Percentiles rank a stretch among this genome's conserved stretches.
Evolutionary conservation across 2,329 filamentous ascomycete species (phyloP).

Genomic region (Xylaria sp.): DNA sequence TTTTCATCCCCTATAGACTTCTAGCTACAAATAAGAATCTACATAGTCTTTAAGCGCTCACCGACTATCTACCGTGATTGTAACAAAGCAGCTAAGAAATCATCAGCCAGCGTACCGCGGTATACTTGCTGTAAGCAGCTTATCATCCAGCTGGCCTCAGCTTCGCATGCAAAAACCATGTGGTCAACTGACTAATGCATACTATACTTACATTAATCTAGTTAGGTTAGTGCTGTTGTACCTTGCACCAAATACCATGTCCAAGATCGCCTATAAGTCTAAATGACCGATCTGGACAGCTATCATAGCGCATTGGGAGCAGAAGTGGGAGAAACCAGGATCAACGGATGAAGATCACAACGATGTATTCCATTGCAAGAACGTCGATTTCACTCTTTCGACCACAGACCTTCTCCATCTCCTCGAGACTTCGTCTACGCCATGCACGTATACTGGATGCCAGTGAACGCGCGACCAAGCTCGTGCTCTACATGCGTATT

Average conservation of each 20-base stretch:
- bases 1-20: neutral
- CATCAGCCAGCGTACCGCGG: no score
- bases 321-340: neutral
- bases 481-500: neutral
- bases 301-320: neutral
- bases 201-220: neutral
- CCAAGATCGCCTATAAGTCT: neutral
- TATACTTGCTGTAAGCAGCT: no score
- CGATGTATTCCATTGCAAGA: neutral
- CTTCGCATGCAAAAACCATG: conserved; percentile 3
- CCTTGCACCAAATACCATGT: neutral
- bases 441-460: neutral
- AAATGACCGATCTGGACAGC: neutral
- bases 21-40: neutral
- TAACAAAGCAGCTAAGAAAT: neutral
- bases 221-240: neutral
- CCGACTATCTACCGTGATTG: neutral
- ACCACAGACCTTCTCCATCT: neutral
- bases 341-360: neutral
- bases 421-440: neutral
- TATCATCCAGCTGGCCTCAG: neutral
- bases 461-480: neutral
- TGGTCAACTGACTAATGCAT: conserved; percentile 23
- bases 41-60: neutral
- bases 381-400: neutral